A percentile compares a stretch with the other conserved stretches of the same genome.
These are phyloP conservation scores for Exophiala aquamarina DNA, from an alignment of 2,329 filamentous ascomycete genomes.

Conservation along the genomic window DNA sequence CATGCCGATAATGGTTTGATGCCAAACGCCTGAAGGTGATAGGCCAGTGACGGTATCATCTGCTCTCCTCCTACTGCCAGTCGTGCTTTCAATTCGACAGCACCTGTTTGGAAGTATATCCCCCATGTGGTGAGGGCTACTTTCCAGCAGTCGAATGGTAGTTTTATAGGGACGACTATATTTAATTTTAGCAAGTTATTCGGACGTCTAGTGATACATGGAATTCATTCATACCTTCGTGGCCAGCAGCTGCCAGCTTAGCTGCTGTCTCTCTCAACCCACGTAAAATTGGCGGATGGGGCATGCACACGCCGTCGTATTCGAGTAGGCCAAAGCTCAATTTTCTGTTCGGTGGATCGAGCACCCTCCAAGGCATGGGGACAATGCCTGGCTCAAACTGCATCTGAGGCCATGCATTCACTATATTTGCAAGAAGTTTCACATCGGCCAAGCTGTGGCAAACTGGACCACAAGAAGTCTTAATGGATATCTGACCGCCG, in stretches of 20 bases:
- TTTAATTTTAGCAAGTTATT: too few relatives aligned
- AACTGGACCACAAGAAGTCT: constrained; percentile 54
- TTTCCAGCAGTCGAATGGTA: too few relatives aligned
- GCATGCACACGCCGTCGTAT: constrained; percentile 63
- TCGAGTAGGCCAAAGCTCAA: constrained; percentile 63
- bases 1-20: too few relatives aligned
- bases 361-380: constrained; percentile 16
- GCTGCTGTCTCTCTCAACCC: constrained; percentile 47
- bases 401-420: constrained; percentile 52
- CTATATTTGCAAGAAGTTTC: constrained; percentile 49
- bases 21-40: too few relatives aligned
- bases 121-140: too few relatives aligned
- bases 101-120: too few relatives aligned
- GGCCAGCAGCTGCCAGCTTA: constrained; percentile 45
- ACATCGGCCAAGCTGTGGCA: constrained; percentile 52
- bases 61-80: too few relatives aligned
- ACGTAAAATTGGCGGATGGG: constrained; percentile 62
- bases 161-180: too few relatives aligned
- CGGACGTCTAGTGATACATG: too few relatives aligned
- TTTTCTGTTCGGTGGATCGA: neutral
- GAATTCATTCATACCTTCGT: constrained; percentile 52
- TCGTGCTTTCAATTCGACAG: too few relatives aligned
- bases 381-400: neutral
- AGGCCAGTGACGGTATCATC: too few relatives aligned
- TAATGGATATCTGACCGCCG: constrained; percentile 32